Evolutionary conservation across 1,284 basidiomycete genomes (phyloP).

Genomic region (Ceratobasidium theobromae): DNA sequence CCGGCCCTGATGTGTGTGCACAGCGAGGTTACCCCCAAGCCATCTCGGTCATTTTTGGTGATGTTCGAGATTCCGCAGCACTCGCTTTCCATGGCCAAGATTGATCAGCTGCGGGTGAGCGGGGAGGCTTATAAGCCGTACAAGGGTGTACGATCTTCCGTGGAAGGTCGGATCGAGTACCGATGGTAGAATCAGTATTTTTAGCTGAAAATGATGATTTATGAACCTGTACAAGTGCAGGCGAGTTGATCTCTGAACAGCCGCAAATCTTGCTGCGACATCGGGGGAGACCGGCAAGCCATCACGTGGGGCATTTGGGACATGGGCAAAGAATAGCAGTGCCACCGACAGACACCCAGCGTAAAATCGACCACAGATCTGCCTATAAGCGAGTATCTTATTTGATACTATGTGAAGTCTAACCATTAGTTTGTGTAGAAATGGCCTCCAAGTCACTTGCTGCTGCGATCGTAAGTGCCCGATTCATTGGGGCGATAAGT

Average conservation of each 20-base stretch:
- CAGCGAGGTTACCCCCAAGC: slow-evolving; percentile 49
- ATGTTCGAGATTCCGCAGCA: slow-evolving; percentile 71
- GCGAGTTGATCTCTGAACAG: too few relatives aligned
- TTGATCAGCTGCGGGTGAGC: slow-evolving; percentile 82
- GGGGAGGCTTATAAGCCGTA: slow-evolving; percentile 68
- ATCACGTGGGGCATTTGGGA: background rate
- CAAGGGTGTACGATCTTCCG: slow-evolving; percentile 55
- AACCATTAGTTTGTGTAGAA: slow-evolving; percentile 32
- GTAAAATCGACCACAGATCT: slow-evolving; percentile 23
- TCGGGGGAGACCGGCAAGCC: slow-evolving; percentile 17
- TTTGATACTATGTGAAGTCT: background rate
- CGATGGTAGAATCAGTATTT: slow-evolving; percentile 26
- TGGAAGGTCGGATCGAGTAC: slow-evolving; percentile 33
- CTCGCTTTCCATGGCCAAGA: slow-evolving; percentile 77
- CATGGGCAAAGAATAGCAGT: slow-evolving; percentile 7
- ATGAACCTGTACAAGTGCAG: background rate
- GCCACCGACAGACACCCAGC: slow-evolving; percentile 18
- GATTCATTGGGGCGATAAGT: slow-evolving; percentile 37
- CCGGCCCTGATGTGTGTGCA: background rate
- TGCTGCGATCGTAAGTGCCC: slow-evolving; percentile 59
- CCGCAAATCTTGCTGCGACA: too few relatives aligned
- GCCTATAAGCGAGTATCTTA: slow-evolving; percentile 3
- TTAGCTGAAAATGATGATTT: background rate
- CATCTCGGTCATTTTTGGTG: slow-evolving; percentile 71
- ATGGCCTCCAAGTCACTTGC: slow-evolving; percentile 86